phyloP scores from a whole-genome alignment of 2,329 filamentous ascomycete genomes.

The Pseudocercospora eumusae region DNA sequence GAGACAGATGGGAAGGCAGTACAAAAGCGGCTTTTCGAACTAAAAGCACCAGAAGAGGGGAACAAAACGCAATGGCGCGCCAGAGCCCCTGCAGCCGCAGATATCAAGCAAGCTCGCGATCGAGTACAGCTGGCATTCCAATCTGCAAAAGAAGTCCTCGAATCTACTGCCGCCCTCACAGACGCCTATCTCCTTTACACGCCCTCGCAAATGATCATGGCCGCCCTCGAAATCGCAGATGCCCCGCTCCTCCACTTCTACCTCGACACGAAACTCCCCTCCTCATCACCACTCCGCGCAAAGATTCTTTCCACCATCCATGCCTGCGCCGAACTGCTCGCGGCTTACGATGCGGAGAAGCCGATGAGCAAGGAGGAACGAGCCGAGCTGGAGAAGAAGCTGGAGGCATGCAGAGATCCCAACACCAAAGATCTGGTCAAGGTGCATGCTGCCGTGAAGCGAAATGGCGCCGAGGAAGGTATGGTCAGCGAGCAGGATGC shows the following conservation, averaged over 20 bases:
- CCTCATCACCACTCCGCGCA: conserved; percentile 23
- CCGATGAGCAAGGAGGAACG: conserved; percentile 38
- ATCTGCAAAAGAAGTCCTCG: conserved; percentile 69
- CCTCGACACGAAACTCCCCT: conserved; percentile 47
- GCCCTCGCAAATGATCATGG: conserved; percentile 89
- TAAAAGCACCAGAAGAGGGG: conserved; percentile 20
- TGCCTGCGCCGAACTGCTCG: conserved; percentile 46
- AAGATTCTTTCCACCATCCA: conserved; percentile 45
- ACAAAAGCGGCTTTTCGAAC: conserved; percentile 27
- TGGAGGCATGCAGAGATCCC: conserved; percentile 73
- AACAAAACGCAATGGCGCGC: conserved; percentile 31
- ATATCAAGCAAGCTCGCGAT: conserved; percentile 38
- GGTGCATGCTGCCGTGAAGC: conserved; percentile 63
- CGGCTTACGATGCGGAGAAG: conserved; percentile 27
- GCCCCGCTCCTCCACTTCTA: conserved; percentile 57
- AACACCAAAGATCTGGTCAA: conserved; percentile 72
- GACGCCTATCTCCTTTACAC: conserved; percentile 98
- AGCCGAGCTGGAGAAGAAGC: conserved; percentile 60
- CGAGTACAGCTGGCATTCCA: conserved; percentile 66
- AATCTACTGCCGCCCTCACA: conserved; percentile 76
- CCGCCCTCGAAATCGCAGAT: conserved; percentile 76
- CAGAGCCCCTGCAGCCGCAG: conserved; percentile 6
- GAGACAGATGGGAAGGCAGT: conserved; percentile 24
- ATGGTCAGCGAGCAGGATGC: conserved; percentile 46
- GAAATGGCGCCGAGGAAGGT: conserved; percentile 43